phyloP scores from a whole-genome alignment of 345 rosid genomes.

The Adansonia digitata region DNA sequence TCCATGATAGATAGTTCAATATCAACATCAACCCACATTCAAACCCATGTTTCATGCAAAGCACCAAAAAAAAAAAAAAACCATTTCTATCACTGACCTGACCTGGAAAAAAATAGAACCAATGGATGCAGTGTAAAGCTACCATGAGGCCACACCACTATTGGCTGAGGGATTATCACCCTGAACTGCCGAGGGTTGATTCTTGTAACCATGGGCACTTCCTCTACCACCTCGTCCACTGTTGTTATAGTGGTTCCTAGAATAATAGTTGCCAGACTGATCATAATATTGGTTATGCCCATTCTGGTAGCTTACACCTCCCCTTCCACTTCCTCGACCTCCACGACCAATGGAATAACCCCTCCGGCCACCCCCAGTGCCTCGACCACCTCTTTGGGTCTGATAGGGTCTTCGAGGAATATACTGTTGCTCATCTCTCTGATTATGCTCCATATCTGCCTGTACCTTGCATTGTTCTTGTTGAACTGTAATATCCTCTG shows the following conservation, averaged over 20 bases:
- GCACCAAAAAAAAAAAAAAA: neutral
- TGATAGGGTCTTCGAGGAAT: slow-evolving; percentile 53
- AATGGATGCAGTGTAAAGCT: neutral
- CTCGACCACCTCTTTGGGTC: slow-evolving; percentile 43
- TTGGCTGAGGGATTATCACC: slow-evolving; percentile 48
- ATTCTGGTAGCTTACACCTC: slow-evolving; percentile 62
- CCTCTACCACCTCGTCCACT: slow-evolving; percentile 59
- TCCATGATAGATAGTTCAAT: neutral
- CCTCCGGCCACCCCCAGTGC: slow-evolving; percentile 55
- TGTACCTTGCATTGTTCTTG: slow-evolving; percentile 34
- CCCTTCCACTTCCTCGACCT: slow-evolving; percentile 64
- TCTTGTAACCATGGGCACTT: slow-evolving; percentile 42
- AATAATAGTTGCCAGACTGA: slow-evolving; percentile 57
- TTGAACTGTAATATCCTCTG: slow-evolving; percentile 36
- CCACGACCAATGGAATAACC: slow-evolving; percentile 71
- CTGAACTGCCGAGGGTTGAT: slow-evolving; percentile 35
- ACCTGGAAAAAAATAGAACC: slow-evolving; percentile 10
- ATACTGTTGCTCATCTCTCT: slow-evolving; percentile 37
- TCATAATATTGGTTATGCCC: slow-evolving; percentile 61
- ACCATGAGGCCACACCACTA: slow-evolving; percentile 46
- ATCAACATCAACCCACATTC: slow-evolving; percentile 13
- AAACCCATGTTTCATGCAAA: slow-evolving; percentile 19
- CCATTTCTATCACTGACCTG: slow-evolving; percentile 17
- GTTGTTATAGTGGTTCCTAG: slow-evolving; percentile 52
- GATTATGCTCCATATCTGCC: slow-evolving; percentile 33